Base-by-base conservation (phyloP, 805 yeast species). In the Ogataea corticis region DNA sequence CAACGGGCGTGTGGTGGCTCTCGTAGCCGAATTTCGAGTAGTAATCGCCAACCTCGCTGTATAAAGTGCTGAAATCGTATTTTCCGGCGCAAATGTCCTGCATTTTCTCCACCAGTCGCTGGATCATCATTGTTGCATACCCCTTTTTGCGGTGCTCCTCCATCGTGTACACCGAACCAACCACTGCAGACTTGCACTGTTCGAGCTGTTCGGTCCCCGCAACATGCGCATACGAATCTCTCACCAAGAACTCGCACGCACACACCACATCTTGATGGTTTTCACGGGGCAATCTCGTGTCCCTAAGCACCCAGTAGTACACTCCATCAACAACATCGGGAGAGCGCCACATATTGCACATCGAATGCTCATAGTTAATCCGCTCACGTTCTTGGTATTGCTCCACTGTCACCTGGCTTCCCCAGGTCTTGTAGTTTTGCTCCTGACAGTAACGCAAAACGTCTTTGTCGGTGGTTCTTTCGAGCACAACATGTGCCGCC, bases 11-110 rank as follows among this genome's bases (percentile, higher is more conserved):
- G 34, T 50, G 50, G 30, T 45, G 43, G 31, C 55, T 51, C 23
- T 60, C 66, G 58, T 77, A 85, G 0, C 91, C 96, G 51, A 83
- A 79, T 50, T 71, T 68, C 30, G 71, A 67, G 62, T 89, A 89
- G 54, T 75, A 87, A 27, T 72, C 75, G 13, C 86, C 92, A 16
- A 86, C 79, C 39, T 83, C 94, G 50, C 92, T 83, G 72, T 87
- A 87, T 41, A 88, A 71, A 33, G 70, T 69, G 30, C 73, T 62
- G 27, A 70, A 62, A 21, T 61, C 61, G 27, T 62, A 36, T 3
- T 63, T 49, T 18, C 66, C 74, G 46, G 29, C 16, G 9, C 58
- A 59, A 7, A 53, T 12, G 2, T 49, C 33, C 4, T 29, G 29
- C 34, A 58, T 34, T 33, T 49, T 15, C 5, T 62, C 52, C 43